A percentile compares a stretch with the other conserved stretches of the same genome.
Evolutionary conservation across 2,329 filamentous ascomycete genomes (phyloP).

Genomic region (Pseudopithomyces chartarum): DNA sequence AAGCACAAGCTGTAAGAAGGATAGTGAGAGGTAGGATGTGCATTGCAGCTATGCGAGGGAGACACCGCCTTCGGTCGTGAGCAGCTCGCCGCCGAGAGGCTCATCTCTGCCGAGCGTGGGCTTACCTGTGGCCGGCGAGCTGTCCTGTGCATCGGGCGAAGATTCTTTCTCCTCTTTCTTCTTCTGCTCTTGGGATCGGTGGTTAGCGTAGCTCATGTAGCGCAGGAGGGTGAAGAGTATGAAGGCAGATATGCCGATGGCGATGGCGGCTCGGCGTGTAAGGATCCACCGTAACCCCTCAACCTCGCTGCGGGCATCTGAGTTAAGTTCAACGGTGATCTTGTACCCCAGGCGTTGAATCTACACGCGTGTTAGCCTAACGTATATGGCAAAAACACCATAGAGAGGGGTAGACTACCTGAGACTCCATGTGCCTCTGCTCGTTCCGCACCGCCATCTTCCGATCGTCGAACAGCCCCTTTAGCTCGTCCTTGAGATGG

Average conservation of each 20-base stretch:
- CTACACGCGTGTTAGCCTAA: constrained; percentile 46
- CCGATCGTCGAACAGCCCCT: constrained; percentile 93
- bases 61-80: constrained; percentile 39
- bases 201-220: constrained; percentile 46
- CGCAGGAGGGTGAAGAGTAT: constrained; percentile 51
- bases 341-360: constrained; percentile 97
- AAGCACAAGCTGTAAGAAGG: constrained; percentile 79
- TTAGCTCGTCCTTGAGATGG: constrained; percentile 85
- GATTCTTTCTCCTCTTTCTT: constrained; percentile 36
- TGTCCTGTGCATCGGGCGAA: constrained; percentile 19
- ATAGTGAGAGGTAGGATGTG: not conserved
- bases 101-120: constrained; percentile 19
- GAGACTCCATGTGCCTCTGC: constrained; percentile 81
- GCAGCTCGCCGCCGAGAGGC: constrained; percentile 34
- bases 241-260: constrained; percentile 56
- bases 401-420: constrained; percentile 56
- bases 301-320: constrained; percentile 88
- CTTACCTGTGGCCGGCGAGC: constrained; percentile 9
- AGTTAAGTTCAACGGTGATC: constrained; percentile 87
- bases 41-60: constrained; percentile 31
- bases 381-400: not conserved
- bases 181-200: constrained; percentile 46
- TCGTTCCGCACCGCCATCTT: constrained; percentile 91
- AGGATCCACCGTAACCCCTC: constrained; percentile 89
- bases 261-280: constrained; percentile 66